Evolutionary conservation across 768 basidiomycete genomes (phyloP), one percentile per base, ranked within the genome.

Genomic region (Amanita inopinata): DNA sequence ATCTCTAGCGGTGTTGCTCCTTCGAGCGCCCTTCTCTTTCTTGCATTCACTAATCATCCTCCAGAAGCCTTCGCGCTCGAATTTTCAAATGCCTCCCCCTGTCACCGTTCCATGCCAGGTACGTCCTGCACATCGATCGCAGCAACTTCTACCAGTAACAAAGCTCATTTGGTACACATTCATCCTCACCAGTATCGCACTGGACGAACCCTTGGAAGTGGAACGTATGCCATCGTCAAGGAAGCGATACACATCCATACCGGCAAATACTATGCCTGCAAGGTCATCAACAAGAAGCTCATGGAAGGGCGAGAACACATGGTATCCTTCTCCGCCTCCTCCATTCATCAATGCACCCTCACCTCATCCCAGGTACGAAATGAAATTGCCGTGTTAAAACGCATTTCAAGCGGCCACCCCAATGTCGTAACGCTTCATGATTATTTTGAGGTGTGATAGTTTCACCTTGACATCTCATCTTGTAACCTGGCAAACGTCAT

Each of bases 281-380:
- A 99, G 64, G 96, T 98, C 55, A 92, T 97, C 66, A 97, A 94
- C 79, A 98, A 98, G 74, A 91, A 93, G 56, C 78, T 96, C 46
- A 96, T 96, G 92, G 87, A 94, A 59, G 94, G 94, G 3, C 73
- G 94, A 49, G 94, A 98, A 65, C 81, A 93, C 59, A 98, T 99
- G 94, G 94, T 92, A 28, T 47, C 31, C 42, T 46, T 37, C 25
- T 36, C 19, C 18, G 23, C 32, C 49, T 42, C 45, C 45, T 41
- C 32, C 25, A 25, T 31, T 41, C 20, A 1, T 28, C 1, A 20
- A 17, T 39, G 11, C n/a, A n/a, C n/a, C n/a, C 24, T 39, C 32
- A 38, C 14, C 2, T 11, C 31, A 18, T 11, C 17, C 25, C 51
- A 94, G 92, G 88, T 96, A 45, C 80, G 94, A 43, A 99, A 99